Percentiles rank a stretch among this genome's conserved stretches.
phyloP scores from a whole-genome alignment of 2,329 filamentous ascomycete species.

The Magnaporthiopsis incrustans region DNA sequence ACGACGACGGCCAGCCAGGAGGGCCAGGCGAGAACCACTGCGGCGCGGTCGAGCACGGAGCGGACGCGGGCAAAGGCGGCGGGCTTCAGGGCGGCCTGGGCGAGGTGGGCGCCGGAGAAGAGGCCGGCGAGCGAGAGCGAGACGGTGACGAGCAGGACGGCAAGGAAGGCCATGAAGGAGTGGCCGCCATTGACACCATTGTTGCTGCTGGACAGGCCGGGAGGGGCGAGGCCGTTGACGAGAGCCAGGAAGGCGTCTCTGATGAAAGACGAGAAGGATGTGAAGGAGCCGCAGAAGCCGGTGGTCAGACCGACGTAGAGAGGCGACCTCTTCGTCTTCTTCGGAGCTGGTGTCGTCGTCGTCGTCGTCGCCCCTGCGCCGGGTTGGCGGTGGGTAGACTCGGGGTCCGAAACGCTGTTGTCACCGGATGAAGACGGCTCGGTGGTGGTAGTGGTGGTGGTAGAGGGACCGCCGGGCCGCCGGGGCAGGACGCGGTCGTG shows the following conservation, averaged over 20 bases:
- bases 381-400: not conserved
- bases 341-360: constrained; percentile 41
- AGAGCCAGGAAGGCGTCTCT: constrained; percentile 61
- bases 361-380: constrained; percentile 53
- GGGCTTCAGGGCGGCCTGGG: constrained; percentile 49
- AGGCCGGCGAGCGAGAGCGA: constrained; percentile 63
- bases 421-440: not conserved
- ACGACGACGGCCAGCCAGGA: constrained; percentile 73
- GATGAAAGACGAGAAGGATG: constrained; percentile 62
- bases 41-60: constrained; percentile 53
- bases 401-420: not conserved
- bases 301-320: constrained; percentile 64
- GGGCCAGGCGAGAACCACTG: constrained; percentile 59
- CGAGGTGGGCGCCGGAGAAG: constrained; percentile 66
- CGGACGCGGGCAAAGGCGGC: constrained; percentile 38
- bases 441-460: not conserved
- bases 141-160: constrained; percentile 65
- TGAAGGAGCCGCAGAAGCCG: constrained; percentile 65
- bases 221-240: constrained; percentile 57
- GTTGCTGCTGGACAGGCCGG: constrained; percentile 26
- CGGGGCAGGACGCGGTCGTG: constrained; percentile 19
- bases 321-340: constrained; percentile 59
- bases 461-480: no score
- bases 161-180: constrained; percentile 73
- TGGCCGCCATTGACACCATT: constrained; percentile 53